Conservation (phyloP, 1,139 yeast species). For the Sugiyamaella pinicola region DNA sequence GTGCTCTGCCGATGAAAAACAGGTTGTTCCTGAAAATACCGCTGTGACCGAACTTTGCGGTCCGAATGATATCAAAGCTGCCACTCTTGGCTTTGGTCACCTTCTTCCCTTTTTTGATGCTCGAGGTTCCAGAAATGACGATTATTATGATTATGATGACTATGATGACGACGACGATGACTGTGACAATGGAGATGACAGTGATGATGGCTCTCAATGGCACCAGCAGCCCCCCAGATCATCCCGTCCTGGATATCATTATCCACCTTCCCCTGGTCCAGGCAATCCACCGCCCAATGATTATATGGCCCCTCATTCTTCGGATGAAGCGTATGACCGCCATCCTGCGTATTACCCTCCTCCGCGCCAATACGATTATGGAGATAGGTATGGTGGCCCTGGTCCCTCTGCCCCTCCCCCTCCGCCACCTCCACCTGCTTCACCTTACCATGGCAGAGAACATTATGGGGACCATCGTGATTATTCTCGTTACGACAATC, state of each 20-base stretch:
- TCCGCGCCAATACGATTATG: slow-evolving; percentile 4
- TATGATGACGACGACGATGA: slow-evolving; percentile 34
- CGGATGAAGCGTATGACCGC: slow-evolving; percentile 5
- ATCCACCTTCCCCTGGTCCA: slow-evolving; percentile 15
- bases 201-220: slow-evolving; percentile 35
- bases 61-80: slow-evolving; percentile 18
- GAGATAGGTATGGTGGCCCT: slow-evolving; percentile 12
- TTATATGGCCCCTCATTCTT: slow-evolving; percentile 7
- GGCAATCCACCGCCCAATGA: slow-evolving; percentile 14
- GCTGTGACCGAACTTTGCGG: slow-evolving; percentile 32
- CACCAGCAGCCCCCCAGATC: slow-evolving; percentile 12
- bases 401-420: slow-evolving; percentile 1
- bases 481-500: slow-evolving; percentile 13
- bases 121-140: slow-evolving; percentile 14
- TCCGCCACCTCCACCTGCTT: slow-evolving; percentile 2
- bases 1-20: slow-evolving; percentile 22
- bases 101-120: slow-evolving; percentile 25
- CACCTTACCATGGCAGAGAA: slow-evolving; percentile 1
- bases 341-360: slow-evolving; percentile 13
- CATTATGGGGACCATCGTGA: slow-evolving; percentile 3
- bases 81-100: slow-evolving; percentile 26
- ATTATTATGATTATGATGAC: slow-evolving; percentile 22
- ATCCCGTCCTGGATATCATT: slow-evolving; percentile 2
- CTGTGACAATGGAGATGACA: slow-evolving; percentile 40
- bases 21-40: slow-evolving; percentile 13